phyloP scores from a whole-genome alignment of 2,329 filamentous ascomycete species.

The Microdochium trichocladiopsis region DNA sequence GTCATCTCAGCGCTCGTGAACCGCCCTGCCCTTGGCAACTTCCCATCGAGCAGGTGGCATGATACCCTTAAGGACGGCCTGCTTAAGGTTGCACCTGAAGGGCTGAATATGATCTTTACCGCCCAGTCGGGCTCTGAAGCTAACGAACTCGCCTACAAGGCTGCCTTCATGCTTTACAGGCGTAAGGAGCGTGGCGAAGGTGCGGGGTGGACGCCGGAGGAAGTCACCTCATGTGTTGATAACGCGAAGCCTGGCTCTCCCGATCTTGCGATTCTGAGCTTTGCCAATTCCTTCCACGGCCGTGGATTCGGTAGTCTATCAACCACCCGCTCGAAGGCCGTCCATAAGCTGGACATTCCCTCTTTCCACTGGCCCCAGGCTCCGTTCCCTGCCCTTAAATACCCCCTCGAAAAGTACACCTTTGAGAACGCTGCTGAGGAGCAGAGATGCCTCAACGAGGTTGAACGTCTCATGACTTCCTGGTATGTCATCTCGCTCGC shows the following conservation, averaged over 20 bases:
- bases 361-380: slow-evolving; percentile 83
- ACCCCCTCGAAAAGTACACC: slow-evolving; percentile 64
- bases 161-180: slow-evolving; percentile 75
- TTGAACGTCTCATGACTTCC: slow-evolving; percentile 58
- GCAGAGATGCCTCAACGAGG: slow-evolving; percentile 63
- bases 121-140: slow-evolving; percentile 74
- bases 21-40: slow-evolving; percentile 73
- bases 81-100: slow-evolving; percentile 66
- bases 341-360: slow-evolving; percentile 85
- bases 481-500: not conserved
- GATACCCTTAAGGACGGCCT: slow-evolving; percentile 65
- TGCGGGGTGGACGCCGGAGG: slow-evolving; percentile 64
- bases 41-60: slow-evolving; percentile 70
- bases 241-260: slow-evolving; percentile 70
- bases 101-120: slow-evolving; percentile 74
- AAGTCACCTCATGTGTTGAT: slow-evolving; percentile 60
- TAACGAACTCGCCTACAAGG: slow-evolving; percentile 82
- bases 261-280: slow-evolving; percentile 70
- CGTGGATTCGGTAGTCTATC: slow-evolving; percentile 72
- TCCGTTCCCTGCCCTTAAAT: slow-evolving; percentile 71
- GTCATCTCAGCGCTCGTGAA: slow-evolving; percentile 72
- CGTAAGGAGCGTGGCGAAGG: slow-evolving; percentile 63
- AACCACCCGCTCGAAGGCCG: slow-evolving; percentile 74
- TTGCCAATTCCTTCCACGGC: slow-evolving; percentile 73
- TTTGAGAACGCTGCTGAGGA: slow-evolving; percentile 68